Conservation (phyloP, 257 asterid genomes). For the Fraxinus cuspidata region DNA sequence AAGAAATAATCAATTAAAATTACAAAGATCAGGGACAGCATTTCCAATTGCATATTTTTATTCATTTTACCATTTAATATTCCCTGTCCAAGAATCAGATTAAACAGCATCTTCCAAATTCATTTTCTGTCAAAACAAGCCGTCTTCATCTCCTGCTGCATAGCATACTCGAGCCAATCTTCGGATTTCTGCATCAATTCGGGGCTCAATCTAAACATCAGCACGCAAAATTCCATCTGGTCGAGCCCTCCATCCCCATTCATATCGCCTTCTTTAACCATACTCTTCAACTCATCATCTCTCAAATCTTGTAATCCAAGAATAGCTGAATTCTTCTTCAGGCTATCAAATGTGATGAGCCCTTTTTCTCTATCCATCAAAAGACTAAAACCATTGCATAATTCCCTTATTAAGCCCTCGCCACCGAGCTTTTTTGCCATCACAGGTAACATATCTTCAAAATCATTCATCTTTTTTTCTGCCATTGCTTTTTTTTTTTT, state of each 20-base stretch:
- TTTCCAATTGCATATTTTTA: too few species aligned
- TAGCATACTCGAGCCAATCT: slow-evolving; percentile 30
- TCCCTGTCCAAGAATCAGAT: background rate
- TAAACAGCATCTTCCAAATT: background rate
- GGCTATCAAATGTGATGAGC: slow-evolving; percentile 66
- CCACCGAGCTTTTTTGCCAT: slow-evolving; percentile 84
- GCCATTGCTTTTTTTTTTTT: slow-evolving; percentile 25
- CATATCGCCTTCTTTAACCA: slow-evolving; percentile 69
- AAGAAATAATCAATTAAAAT: too few species aligned
- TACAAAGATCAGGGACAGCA: too few species aligned
- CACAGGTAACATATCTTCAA: slow-evolving; percentile 68
- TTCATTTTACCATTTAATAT: too few species aligned
- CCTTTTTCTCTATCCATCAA: slow-evolving; percentile 67
- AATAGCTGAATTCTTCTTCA: slow-evolving; percentile 70
- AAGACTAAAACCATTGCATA: slow-evolving; percentile 72
- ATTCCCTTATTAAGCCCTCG: slow-evolving; percentile 69
- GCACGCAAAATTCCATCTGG: slow-evolving; percentile 82
- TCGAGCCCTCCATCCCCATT: slow-evolving; percentile 69
- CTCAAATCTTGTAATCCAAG: slow-evolving; percentile 66
- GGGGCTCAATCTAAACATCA: slow-evolving; percentile 85
- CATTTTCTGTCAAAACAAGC: slow-evolving; percentile 20
- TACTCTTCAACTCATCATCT: slow-evolving; percentile 66
- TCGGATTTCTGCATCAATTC: slow-evolving; percentile 67
- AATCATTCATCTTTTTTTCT: slow-evolving; percentile 33
- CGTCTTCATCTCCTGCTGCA: slow-evolving; percentile 30